Evolutionary conservation across 352 stramenopile species (phyloP), one percentile per base, ranked within the genome.

Genomic region (Phytophthora chlamydospora): DNA sequence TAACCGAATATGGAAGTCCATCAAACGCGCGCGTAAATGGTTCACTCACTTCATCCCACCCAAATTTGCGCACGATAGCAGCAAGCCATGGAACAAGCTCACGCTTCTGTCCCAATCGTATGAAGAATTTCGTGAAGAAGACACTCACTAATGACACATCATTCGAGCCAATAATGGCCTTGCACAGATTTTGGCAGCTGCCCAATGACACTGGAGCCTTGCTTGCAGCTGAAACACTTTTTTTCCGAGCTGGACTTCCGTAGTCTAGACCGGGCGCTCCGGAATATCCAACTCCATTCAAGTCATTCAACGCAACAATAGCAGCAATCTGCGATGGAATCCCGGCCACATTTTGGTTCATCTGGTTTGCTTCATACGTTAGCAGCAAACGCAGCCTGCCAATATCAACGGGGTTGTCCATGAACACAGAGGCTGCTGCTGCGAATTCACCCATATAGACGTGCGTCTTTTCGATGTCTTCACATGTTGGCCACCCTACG

Each of bases 381-480:
- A 62, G 21, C 14, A 62, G 14, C 13, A 29, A 27, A 16, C 36
- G 45, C 8, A 62, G 36, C 2, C 33, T 54, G 10, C 9, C 9
- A 7, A 35, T 34, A 12, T 50, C 40, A n/a, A 62, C 48, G 17
- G 51, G 41, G 27, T 39, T 31, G 11, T 57, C 42, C 17, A 41
- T 40, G 8, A 49, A 13, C 8, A 62, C 40, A 19, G 42, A 36
- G 7, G 34, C 11, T 11, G 40, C 27, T 54, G 55, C 35, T 11
- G 43, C 35, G 0, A 6, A 2, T 44, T 39, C 44, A 29, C 55
- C 44, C 27, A 57, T 47, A 11, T 34, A 62, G 1, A 39, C 16
- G 21, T 60, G 14, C 0, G 58, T 24, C 19, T 60, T 51, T 17
- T n/a, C 31, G n/a, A 66, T 41, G 11, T 66, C 58, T n/a, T 24